These are phyloP conservation scores for Pseudogymnoascus sp. DNA, from an alignment of 2,329 filamentous ascomycete genomes.

Conservation along the genomic window DNA sequence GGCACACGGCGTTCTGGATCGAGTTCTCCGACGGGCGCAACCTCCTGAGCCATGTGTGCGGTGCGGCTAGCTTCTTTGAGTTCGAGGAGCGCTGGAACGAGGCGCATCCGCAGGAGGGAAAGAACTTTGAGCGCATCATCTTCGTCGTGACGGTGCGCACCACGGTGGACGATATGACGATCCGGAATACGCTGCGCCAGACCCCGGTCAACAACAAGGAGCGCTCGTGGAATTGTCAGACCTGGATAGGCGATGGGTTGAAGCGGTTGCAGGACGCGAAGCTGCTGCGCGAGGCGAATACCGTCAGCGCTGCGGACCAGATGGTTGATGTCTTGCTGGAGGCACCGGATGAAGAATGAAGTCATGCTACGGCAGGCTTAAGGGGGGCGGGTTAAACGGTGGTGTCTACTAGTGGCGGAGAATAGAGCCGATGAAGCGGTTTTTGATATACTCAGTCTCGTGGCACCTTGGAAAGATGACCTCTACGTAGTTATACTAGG, in stretches of 20 bases:
- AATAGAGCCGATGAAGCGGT: not conserved
- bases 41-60: constrained; percentile 9
- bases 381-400: not conserved
- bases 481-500: constrained; percentile 6
- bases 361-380: not conserved
- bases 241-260: constrained; percentile 9
- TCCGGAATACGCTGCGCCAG: constrained; percentile 8
- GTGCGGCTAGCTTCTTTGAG: constrained; percentile 7
- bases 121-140: not conserved
- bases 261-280: not conserved
- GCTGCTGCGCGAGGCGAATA: not conserved
- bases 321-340: constrained; percentile 9
- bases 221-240: constrained; percentile 11
- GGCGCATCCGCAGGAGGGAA: not conserved
- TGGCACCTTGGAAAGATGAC: constrained; percentile 3
- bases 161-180: constrained; percentile 3
- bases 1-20: constrained; percentile 7
- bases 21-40: constrained; percentile 8
- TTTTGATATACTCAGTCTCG: constrained; percentile 7
- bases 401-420: not conserved
- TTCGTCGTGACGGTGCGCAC: not conserved
- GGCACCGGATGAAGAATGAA: constrained; percentile 10
- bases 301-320: not conserved
- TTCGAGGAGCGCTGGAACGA: constrained; percentile 10
- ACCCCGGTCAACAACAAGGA: constrained; percentile 8